Conservation (phyloP, 1,284 basidiomycete species). For the Marasmius sp. region DNA sequence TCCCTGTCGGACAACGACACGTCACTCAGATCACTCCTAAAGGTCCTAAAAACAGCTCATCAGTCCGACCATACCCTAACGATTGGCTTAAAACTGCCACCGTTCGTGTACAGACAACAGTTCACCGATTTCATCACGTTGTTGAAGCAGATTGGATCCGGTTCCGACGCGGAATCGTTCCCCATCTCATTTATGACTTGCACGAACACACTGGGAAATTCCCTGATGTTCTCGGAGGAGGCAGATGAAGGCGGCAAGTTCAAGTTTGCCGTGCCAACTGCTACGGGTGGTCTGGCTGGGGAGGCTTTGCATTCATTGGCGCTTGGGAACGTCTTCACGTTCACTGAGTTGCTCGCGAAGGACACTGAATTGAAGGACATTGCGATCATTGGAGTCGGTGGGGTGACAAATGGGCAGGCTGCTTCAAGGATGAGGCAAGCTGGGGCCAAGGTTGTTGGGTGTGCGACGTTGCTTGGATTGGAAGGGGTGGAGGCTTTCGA, state of each 20-base stretch:
- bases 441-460: constrained; percentile 70
- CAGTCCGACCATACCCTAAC: constrained; percentile 54
- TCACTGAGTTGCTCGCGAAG: constrained; percentile 48
- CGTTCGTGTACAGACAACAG: constrained; percentile 67
- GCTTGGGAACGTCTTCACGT: constrained; percentile 70
- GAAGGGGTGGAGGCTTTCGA: constrained; percentile 68
- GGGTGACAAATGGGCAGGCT: constrained; percentile 62
- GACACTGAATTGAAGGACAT: constrained; percentile 46
- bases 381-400: constrained; percentile 73
- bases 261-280: constrained; percentile 58
- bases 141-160: constrained; percentile 30
- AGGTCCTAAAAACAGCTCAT: constrained; percentile 49
- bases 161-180: constrained; percentile 15
- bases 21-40: constrained; percentile 41
- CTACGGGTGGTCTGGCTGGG: constrained; percentile 72
- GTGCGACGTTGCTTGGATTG: constrained; percentile 71
- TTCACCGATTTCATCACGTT: constrained; percentile 53
- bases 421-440: constrained; percentile 64
- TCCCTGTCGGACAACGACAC: constrained; percentile 19
- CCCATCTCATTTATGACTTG: constrained; percentile 68
- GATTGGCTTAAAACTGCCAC: constrained; percentile 78
- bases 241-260: constrained; percentile 16
- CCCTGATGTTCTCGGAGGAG: constrained; percentile 62
- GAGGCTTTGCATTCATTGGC: constrained; percentile 73
- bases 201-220: constrained; percentile 76